Evolutionary conservation across 768 basidiomycete species (phyloP).

Genomic region (Trametes coccinea): DNA sequence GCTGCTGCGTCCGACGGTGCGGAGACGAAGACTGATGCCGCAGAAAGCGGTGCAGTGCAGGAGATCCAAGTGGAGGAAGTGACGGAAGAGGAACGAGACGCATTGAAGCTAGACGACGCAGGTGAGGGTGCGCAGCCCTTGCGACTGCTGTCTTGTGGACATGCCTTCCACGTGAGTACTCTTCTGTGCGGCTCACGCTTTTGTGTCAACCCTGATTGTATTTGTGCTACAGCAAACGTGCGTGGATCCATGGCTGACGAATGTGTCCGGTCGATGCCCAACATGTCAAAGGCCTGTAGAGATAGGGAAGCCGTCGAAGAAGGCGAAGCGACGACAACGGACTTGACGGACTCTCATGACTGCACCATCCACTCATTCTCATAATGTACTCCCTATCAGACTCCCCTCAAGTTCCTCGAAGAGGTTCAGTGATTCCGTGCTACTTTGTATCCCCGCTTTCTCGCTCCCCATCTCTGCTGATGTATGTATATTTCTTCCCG

Average conservation of each 20-base stretch:
- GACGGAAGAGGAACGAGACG: conserved; percentile 42
- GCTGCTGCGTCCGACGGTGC: not conserved
- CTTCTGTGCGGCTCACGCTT: not conserved
- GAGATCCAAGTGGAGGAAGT: conserved; percentile 32
- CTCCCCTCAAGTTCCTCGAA: not conserved
- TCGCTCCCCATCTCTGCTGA: not conserved
- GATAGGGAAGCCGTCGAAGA: conserved; percentile 24
- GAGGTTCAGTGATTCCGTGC: not conserved
- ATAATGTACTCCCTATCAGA: not conserved
- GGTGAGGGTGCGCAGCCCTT: conserved; percentile 78
- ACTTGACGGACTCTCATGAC: not conserved
- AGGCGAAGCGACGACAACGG: conserved; percentile 17
- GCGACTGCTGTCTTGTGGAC: conserved; percentile 74
- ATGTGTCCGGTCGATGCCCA: conserved; percentile 86
- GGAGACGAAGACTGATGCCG: not conserved
- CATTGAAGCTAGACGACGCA: conserved; percentile 63
- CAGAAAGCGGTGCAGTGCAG: conserved; percentile 28
- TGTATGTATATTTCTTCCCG: not conserved
- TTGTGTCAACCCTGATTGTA: not conserved
- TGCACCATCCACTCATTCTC: not conserved
- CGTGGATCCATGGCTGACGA: conserved; percentile 85
- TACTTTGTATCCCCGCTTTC: not conserved
- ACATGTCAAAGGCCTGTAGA: conserved; percentile 80
- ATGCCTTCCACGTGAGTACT: conserved; percentile 83
- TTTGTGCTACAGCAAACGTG: conserved; percentile 62